Conservation (phyloP, 768 basidiomycete genomes). For the Lentinula sp. region DNA sequence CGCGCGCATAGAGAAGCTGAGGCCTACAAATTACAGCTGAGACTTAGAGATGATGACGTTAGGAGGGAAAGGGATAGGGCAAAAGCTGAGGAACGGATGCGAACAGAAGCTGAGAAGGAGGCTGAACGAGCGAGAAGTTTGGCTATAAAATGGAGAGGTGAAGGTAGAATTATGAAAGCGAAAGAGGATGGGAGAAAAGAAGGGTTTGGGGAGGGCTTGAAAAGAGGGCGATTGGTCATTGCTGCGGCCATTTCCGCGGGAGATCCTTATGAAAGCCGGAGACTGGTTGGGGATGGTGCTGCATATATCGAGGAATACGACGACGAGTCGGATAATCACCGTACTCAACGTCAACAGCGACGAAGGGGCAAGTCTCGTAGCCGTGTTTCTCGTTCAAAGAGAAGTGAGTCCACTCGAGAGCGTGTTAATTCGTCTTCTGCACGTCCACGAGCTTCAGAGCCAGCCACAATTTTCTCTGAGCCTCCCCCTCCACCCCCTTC, state of each 20-base stretch:
- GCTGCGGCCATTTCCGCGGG: slow-evolving; percentile 9
- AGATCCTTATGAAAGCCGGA: not conserved
- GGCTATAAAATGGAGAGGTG: slow-evolving; percentile 50
- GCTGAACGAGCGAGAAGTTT: slow-evolving; percentile 37
- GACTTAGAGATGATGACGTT: slow-evolving; percentile 11
- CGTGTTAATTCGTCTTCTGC: not conserved
- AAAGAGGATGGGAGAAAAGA: slow-evolving; percentile 47
- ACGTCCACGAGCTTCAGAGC: not conserved
- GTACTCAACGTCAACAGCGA: not conserved
- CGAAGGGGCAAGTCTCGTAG: not conserved
- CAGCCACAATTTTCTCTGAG: not conserved
- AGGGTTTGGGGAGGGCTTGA: slow-evolving; percentile 41
- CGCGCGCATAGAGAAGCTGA: slow-evolving; percentile 1
- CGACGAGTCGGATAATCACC: not conserved
- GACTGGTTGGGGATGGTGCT: slow-evolving; percentile 5
- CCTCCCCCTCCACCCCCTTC: not conserved
- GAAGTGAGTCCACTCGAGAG: not conserved
- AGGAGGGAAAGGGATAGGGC: slow-evolving; percentile 18
- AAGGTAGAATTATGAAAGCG: slow-evolving; percentile 43
- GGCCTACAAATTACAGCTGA: slow-evolving; percentile 6
- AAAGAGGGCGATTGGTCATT: slow-evolving; percentile 34
- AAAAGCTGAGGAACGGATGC: slow-evolving; percentile 22
- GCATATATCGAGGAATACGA: slow-evolving; percentile 8
- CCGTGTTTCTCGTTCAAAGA: not conserved
- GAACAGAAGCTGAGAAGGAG: slow-evolving; percentile 24